These are phyloP conservation scores for Dothistroma septosporum DNA, from an alignment of 2,329 filamentous ascomycete genomes.

Conservation along the genomic window DNA sequence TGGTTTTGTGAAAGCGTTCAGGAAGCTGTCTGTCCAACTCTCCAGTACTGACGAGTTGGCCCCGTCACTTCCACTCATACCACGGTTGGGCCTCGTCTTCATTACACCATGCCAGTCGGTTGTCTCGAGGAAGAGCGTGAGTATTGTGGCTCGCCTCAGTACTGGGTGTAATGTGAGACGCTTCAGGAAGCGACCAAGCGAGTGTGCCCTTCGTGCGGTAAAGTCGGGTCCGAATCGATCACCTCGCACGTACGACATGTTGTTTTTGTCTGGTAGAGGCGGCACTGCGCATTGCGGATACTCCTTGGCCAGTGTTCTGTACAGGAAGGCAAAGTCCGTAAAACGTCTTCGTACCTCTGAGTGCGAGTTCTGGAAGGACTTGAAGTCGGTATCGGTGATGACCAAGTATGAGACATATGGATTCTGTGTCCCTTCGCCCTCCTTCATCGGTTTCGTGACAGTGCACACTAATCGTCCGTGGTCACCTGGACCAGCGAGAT, in stretches of 20 bases:
- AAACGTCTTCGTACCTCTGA: slow-evolving; percentile 84
- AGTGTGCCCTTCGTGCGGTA: slow-evolving; percentile 80
- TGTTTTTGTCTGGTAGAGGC: slow-evolving; percentile 94
- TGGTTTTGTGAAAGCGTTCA: slow-evolving; percentile 95
- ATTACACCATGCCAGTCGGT: slow-evolving; percentile 96
- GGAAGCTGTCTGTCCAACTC: slow-evolving; percentile 89
- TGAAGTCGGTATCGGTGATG: slow-evolving; percentile 88
- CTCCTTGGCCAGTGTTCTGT: slow-evolving; percentile 80
- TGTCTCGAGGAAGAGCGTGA: slow-evolving; percentile 88
- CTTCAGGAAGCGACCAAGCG: slow-evolving; percentile 83
- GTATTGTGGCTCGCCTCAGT: slow-evolving; percentile 73
- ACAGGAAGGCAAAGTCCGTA: slow-evolving; percentile 96
- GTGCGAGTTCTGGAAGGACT: slow-evolving; percentile 78
- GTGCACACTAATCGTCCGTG: slow-evolving; percentile 75
- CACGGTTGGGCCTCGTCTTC: slow-evolving; percentile 68
- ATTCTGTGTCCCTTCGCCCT: slow-evolving; percentile 94
- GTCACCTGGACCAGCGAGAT: slow-evolving; percentile 61
- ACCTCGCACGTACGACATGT: slow-evolving; percentile 96
- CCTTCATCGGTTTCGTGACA: slow-evolving; percentile 81
- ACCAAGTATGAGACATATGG: slow-evolving; percentile 94
- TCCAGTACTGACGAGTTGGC: slow-evolving; percentile 75
- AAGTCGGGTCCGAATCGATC: slow-evolving; percentile 94
- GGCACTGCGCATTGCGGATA: slow-evolving; percentile 90
- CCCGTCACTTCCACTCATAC: slow-evolving; percentile 41
- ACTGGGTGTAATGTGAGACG: slow-evolving; percentile 84